These are phyloP conservation scores for Telfairia occidentalis DNA, from an alignment of 331 rosid genomes.

Conservation along the genomic window DNA sequence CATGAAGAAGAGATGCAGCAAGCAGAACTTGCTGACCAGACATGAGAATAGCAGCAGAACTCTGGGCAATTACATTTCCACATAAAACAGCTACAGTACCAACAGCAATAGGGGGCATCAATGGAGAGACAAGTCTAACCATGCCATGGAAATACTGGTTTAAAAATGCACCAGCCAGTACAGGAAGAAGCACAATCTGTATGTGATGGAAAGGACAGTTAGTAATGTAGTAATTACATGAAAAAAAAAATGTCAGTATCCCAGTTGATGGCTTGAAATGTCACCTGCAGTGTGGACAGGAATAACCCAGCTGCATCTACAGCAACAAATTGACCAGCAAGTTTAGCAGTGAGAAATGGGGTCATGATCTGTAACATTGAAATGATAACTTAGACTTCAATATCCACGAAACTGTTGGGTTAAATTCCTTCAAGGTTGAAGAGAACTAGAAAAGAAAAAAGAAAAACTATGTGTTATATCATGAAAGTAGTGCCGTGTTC, in stretches of 20 bases:
- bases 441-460: neutral
- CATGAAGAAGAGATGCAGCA: slow-evolving; percentile 55
- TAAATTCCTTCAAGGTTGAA: neutral
- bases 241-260: neutral
- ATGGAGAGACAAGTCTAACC: slow-evolving; percentile 53
- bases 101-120: slow-evolving; percentile 86
- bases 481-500: neutral
- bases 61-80: slow-evolving; percentile 66
- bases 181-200: slow-evolving; percentile 87
- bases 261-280: neutral
- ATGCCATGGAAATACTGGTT: slow-evolving; percentile 68
- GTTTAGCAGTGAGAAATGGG: slow-evolving; percentile 71
- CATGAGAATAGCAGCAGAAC: slow-evolving; percentile 55
- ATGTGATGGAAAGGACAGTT: neutral
- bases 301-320: slow-evolving; percentile 67
- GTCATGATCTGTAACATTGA: slow-evolving; percentile 62
- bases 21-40: slow-evolving; percentile 59
- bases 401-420: neutral
- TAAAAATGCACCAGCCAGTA: slow-evolving; percentile 61
- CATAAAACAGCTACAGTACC: slow-evolving; percentile 66
- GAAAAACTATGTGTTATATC: neutral
- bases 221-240: neutral
- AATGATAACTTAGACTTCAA: slow-evolving; percentile 1
- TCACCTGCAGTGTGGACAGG: slow-evolving; percentile 60
- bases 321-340: slow-evolving; percentile 78